Evolutionary conservation across 768 basidiomycete genomes (phyloP), one percentile per base, ranked within the genome.

Genomic region (Terana coerulea): DNA sequence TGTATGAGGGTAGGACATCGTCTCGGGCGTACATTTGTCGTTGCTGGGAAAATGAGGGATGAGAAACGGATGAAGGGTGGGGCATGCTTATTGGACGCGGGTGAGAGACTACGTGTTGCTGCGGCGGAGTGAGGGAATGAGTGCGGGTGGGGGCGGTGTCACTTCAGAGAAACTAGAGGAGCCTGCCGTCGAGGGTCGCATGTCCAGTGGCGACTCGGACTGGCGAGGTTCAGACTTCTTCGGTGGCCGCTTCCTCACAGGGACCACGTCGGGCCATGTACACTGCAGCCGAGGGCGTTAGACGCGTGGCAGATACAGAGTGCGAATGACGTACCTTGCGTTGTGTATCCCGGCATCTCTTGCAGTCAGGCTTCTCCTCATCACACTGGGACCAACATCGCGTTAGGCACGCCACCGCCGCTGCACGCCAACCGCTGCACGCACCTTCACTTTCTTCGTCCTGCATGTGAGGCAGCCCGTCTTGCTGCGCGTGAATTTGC

Each of bases 401-500:
- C n/a, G n/a, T n/a, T n/a, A n/a, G 26, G 51, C 44, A 21, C 45
- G 56, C 36, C 40, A 19, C 59, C 39, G 3, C 49, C 34, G 31
- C 39, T 36, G 17, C 24, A 22, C 21, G 14, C 12, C 1, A 30
- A 19, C 28, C n/a, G 34, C 40, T 2, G 50, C n/a, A 49, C 49
- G 48, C 56, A 89, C 90, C 80, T 97, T 97, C 63, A 98, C 91
- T 77, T 95, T 91, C 77, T 95, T 94, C 56, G 83, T 81, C 61
- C 94, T 80, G 77, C 94, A 98, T 36, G 91, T 94, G 65, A 95
- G 72, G 66, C 94, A 98, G 21, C 94, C 94, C 1, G 92, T 93
- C 73, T 95, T 94, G 70, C 89, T 91, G 60, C 94, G 81, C 56
- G 90, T 92, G 61, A 95, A 95, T 75, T 97, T 97, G 43, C 90